phyloP scores from a whole-genome alignment of 148 eudicot genomes.

The Heliamphora exappendiculata region DNA sequence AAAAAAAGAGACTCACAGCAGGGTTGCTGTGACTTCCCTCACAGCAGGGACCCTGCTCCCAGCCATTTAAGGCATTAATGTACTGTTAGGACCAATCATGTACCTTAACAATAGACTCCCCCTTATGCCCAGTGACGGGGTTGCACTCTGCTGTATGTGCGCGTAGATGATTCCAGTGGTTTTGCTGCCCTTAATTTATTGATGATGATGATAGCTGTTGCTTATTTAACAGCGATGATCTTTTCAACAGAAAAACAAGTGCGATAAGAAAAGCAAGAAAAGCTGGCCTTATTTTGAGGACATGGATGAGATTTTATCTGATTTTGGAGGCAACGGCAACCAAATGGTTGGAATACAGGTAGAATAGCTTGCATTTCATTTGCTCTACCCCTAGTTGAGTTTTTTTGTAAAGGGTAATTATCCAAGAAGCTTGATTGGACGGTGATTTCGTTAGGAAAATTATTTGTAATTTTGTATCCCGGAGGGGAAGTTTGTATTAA shows the following conservation, averaged over 20 bases:
- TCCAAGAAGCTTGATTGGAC: not conserved
- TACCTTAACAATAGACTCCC: too few species aligned
- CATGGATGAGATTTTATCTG: constrained; percentile 50
- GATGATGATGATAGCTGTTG: not conserved
- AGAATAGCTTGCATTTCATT: not conserved
- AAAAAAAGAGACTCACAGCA: too few species aligned
- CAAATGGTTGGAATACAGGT: constrained; percentile 7
- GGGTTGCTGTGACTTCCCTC: not conserved
- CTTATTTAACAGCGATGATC: not conserved
- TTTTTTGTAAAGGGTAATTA: not conserved
- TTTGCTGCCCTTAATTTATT: not conserved
- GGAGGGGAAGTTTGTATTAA: constrained; percentile 12
- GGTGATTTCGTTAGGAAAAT: not conserved
- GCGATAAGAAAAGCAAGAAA: constrained; percentile 30
- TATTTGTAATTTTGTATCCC: not conserved
- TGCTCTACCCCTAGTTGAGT: too few species aligned
- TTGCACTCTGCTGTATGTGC: not conserved
- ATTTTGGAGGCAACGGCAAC: constrained; percentile 30
- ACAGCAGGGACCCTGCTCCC: not conserved
- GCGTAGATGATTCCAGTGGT: too few species aligned
- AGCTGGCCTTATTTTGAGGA: constrained; percentile 69
- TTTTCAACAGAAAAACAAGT: constrained; percentile 61
- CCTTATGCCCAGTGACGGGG: too few species aligned
- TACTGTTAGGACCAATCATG: not conserved
- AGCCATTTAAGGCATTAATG: not conserved